Conservation (phyloP, 345 rosid species). For the Lepidium africanum region DNA sequence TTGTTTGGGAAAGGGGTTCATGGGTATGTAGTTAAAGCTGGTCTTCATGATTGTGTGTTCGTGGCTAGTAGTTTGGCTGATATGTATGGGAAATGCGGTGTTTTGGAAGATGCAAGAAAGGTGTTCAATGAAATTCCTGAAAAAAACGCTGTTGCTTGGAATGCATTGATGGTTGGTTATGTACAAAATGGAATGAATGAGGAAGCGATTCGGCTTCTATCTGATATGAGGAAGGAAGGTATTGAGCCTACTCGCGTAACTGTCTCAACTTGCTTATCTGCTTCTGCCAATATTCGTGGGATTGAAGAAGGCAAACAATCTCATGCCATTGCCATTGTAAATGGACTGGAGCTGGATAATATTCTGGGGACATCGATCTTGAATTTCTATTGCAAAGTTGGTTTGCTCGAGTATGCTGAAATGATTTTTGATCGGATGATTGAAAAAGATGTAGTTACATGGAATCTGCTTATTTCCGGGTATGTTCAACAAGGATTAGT, state of each 20-base stretch:
- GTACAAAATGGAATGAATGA: conserved; percentile 51
- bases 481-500: conserved; percentile 43
- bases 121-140: conserved; percentile 51
- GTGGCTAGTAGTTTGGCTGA: conserved; percentile 63
- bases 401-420: conserved; percentile 62
- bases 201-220: conserved; percentile 42
- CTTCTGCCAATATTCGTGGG: conserved; percentile 56
- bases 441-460: conserved; percentile 59
- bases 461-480: conserved; percentile 72
- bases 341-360: conserved; percentile 52
- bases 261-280: conserved; percentile 56
- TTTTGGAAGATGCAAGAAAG: conserved; percentile 49
- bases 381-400: conserved; percentile 68
- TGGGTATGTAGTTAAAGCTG: conserved; percentile 53
- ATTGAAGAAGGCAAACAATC: conserved; percentile 66
- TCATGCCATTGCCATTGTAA: conserved; percentile 51
- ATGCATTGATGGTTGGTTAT: conserved; percentile 52
- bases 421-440: conserved; percentile 41
- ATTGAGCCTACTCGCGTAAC: conserved; percentile 55
- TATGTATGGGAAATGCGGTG: conserved; percentile 62
- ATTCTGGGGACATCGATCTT: conserved; percentile 60
- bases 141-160: conserved; percentile 56
- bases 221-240: conserved; percentile 49
- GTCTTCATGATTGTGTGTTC: conserved; percentile 49
- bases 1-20: conserved; percentile 62